Conservation (phyloP, 1,284 basidiomycete species). For the Phaffia rhodozyma region DNA sequence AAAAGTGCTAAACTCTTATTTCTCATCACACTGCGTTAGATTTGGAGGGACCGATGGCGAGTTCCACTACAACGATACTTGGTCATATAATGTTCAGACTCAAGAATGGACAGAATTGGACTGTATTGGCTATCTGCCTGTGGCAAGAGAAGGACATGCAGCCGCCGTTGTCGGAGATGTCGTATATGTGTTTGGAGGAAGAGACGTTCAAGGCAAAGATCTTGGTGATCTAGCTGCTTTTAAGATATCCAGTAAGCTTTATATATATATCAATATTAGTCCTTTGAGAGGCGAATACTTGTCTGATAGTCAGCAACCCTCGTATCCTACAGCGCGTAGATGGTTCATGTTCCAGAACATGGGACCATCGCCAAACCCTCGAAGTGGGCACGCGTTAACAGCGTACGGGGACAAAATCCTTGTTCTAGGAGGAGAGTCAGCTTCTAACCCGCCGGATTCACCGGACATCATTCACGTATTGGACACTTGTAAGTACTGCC, state of each 20-base stretch:
- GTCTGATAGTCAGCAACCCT: constrained; percentile 1
- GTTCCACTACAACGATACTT: constrained; percentile 99
- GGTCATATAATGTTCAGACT: constrained; percentile 80
- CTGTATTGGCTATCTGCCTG: constrained; percentile 95
- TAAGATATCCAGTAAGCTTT: constrained; percentile 73
- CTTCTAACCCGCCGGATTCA: constrained; percentile 55
- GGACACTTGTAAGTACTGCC: constrained; percentile 65
- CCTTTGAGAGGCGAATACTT: neutral
- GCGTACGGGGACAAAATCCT: constrained; percentile 76
- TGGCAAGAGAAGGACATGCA: constrained; percentile 91
- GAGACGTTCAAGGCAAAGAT: constrained; percentile 95
- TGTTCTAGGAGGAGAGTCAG: constrained; percentile 86
- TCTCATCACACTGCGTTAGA: constrained; percentile 35
- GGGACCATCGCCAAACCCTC: constrained; percentile 82
- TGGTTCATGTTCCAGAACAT: constrained; percentile 99
- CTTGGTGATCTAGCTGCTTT: constrained; percentile 90
- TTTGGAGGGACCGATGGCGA: constrained; percentile 97
- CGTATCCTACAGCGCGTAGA: constrained; percentile 52
- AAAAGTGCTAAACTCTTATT: too few species aligned
- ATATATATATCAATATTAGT: too few species aligned
- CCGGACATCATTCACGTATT: constrained; percentile 73
- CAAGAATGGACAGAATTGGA: constrained; percentile 81
- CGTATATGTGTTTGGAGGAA: constrained; percentile 93
- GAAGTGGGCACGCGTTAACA: constrained; percentile 92
- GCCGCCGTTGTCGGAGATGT: constrained; percentile 95